phyloP scores from a whole-genome alignment of 768 basidiomycete species.

The Kwoniella sp. region DNA sequence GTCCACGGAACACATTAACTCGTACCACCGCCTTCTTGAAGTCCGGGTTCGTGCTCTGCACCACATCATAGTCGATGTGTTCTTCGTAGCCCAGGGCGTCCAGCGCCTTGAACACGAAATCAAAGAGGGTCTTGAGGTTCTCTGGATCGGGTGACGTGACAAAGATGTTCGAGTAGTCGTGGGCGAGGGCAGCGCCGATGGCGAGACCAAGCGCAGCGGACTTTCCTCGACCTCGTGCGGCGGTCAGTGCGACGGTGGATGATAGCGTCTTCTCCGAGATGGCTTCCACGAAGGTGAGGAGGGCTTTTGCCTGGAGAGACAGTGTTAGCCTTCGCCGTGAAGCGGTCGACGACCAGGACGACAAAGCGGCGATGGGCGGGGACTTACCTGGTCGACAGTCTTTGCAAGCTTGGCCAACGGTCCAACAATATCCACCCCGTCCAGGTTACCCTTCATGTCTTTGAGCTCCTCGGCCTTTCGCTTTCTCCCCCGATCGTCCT shows the following conservation, averaged over 20 bases:
- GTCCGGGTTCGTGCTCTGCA: conserved; percentile 89
- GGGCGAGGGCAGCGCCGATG: conserved; percentile 83
- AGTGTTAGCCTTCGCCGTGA: not conserved
- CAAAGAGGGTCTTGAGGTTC: conserved; percentile 95
- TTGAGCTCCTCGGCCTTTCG: conserved; percentile 64
- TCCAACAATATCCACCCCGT: conserved; percentile 79
- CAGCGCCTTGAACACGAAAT: conserved; percentile 95
- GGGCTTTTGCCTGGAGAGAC: conserved; percentile 61
- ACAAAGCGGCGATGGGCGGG: too few relatives aligned
- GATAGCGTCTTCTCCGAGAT: conserved; percentile 80
- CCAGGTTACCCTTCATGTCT: conserved; percentile 70
- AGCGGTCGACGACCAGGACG: too few relatives aligned
- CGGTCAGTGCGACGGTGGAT: conserved; percentile 91
- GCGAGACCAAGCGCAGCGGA: conserved; percentile 93
- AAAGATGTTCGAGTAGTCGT: conserved; percentile 96
- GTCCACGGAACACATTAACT: conserved; percentile 86
- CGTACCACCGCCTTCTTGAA: conserved; percentile 92
- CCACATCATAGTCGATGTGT: conserved; percentile 96
- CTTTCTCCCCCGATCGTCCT: conserved; percentile 53
- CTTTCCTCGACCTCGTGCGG: conserved; percentile 91
- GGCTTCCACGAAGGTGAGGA: conserved; percentile 91
- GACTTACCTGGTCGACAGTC: conserved; percentile 76
- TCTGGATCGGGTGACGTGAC: conserved; percentile 97
- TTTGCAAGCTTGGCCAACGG: conserved; percentile 84
- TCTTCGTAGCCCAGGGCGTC: conserved; percentile 94